phyloP scores from a whole-genome alignment of 257 asterid genomes.

The Cruciata laevipes region DNA sequence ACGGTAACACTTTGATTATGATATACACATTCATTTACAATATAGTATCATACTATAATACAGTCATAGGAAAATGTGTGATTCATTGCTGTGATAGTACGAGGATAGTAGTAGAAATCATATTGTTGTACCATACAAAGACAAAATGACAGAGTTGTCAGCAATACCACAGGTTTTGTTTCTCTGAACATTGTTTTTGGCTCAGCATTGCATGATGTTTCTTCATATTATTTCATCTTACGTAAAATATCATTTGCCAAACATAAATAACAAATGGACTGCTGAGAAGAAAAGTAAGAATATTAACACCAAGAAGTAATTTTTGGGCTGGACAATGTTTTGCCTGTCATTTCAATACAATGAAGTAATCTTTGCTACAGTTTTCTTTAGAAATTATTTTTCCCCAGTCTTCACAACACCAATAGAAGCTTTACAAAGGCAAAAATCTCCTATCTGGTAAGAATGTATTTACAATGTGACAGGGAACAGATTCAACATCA shows the following conservation, averaged over 20 bases:
- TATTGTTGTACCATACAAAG: neutral
- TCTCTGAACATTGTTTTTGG: too few relatives aligned
- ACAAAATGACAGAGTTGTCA: neutral
- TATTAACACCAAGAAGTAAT: neutral
- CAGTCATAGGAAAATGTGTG: neutral
- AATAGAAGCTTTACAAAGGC: slow-evolving; percentile 23
- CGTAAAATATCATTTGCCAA: too few relatives aligned
- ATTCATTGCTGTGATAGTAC: neutral
- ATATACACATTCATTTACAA: neutral
- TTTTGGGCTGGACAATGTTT: neutral
- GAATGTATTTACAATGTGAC: slow-evolving; percentile 27
- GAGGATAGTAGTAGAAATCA: neutral
- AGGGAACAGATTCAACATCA: slow-evolving; percentile 15
- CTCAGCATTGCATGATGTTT: too few relatives aligned
- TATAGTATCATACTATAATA: neutral
- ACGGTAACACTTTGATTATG: slow-evolving; percentile 2
- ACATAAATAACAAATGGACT: too few relatives aligned
- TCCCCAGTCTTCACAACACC: slow-evolving; percentile 17
- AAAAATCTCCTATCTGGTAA: slow-evolving; percentile 17
- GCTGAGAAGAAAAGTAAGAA: neutral
- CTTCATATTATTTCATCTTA: neutral
- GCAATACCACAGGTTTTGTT: neutral
- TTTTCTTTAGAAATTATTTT: slow-evolving; percentile 12
- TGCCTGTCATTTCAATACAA: neutral
- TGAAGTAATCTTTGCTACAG: neutral